A percentile compares a stretch with the other conserved stretches of the same genome.
phyloP scores from a whole-genome alignment of 1,284 basidiomycete genomes.

The Heterobasidion irregulare region DNA sequence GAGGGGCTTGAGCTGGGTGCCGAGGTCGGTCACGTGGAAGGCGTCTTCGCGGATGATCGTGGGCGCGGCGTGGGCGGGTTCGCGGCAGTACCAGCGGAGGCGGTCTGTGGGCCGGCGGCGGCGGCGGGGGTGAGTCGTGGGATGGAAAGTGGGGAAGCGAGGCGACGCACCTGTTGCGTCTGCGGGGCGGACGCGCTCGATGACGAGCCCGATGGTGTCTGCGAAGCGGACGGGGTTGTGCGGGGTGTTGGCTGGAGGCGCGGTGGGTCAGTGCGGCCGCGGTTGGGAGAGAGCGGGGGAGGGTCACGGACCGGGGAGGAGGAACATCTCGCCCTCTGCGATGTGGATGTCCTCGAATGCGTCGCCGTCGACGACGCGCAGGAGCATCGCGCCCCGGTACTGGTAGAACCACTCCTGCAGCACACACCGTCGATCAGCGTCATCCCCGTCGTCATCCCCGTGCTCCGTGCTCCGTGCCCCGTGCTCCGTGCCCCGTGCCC shows the following conservation, averaged over 20 bases:
- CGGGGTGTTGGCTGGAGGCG: conserved; percentile 79
- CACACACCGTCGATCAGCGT: neutral
- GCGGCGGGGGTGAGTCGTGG: conserved; percentile 2
- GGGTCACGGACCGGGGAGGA: conserved; percentile 68
- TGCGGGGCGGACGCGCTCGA: conserved; percentile 82
- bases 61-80: conserved; percentile 56
- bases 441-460: neutral
- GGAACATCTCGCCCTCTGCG: conserved; percentile 93
- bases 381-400: conserved; percentile 84
- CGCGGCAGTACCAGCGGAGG: conserved; percentile 91
- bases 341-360: conserved; percentile 84
- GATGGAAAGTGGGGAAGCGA: neutral
- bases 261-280: neutral
- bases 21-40: conserved; percentile 89
- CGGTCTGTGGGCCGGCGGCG: conserved; percentile 72
- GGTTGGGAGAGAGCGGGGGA: neutral
- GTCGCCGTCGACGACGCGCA: conserved; percentile 84
- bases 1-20: conserved; percentile 88
- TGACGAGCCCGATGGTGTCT: conserved; percentile 90
- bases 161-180: conserved; percentile 40
- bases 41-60: conserved; percentile 81
- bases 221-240: conserved; percentile 92
- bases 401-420: conserved; percentile 93
- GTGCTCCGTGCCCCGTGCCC: neutral
- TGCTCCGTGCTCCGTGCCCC: no score